Percentiles rank a stretch among this genome's conserved stretches.
Evolutionary conservation across 2,329 filamentous ascomycete species (phyloP).

Genomic region (Plectosphaerella cucumerina): DNA sequence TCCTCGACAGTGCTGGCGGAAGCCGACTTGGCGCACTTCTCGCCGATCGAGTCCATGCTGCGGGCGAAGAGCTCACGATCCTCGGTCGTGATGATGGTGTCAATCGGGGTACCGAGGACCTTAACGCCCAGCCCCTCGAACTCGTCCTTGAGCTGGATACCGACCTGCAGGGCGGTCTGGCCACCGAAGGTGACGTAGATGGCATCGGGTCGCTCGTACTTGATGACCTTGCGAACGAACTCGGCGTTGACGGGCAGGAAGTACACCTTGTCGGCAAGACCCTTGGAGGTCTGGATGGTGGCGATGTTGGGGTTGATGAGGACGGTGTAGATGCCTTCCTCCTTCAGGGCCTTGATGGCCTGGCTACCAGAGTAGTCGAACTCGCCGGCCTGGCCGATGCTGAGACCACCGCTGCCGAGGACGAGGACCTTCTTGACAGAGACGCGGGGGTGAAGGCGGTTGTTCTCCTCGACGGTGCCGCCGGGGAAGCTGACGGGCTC

Average conservation of each 20-base stretch:
- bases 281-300: constrained; percentile 97
- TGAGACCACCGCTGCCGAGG: constrained; percentile 89
- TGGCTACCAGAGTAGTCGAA: constrained; percentile 99
- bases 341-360: constrained; percentile 96
- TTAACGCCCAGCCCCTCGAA: constrained; percentile 89
- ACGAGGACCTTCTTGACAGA: constrained; percentile 92
- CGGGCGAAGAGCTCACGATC: constrained; percentile 96
- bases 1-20: constrained; percentile 87
- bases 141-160: constrained; percentile 96
- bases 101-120: constrained; percentile 92
- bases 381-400: constrained; percentile 96
- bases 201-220: constrained; percentile 88
- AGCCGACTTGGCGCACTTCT: constrained; percentile 96
- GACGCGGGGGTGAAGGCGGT: constrained; percentile 70
- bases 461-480: constrained; percentile 74
- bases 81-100: constrained; percentile 97
- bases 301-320: constrained; percentile 99
- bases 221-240: constrained; percentile 95
- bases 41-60: constrained; percentile 96
- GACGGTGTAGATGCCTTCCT: constrained; percentile 96
- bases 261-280: constrained; percentile 96
- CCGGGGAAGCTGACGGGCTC: constrained; percentile 83
- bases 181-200: constrained; percentile 98
- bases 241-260: constrained; percentile 96
- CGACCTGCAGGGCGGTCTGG: constrained; percentile 93